These are phyloP conservation scores for Talaromyces verruculosus DNA, from an alignment of 2,329 filamentous ascomycete species.

Conservation along the genomic window DNA sequence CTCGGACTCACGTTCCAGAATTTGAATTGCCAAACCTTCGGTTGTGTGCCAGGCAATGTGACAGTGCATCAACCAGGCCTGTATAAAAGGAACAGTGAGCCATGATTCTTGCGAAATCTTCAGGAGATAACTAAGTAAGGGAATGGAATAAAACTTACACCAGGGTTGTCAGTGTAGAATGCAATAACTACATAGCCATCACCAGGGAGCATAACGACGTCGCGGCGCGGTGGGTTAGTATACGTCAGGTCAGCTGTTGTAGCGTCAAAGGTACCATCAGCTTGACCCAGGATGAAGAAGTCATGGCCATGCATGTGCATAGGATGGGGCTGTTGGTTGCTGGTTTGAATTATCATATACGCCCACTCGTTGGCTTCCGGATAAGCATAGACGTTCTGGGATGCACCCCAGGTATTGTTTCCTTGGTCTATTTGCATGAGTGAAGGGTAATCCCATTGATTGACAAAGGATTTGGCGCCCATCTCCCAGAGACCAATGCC, in stretches of 20 bases:
- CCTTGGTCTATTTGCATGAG: conserved; percentile 25
- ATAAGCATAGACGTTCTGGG: conserved; percentile 28
- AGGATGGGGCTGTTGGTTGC: conserved; percentile 48
- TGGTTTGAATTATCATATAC: conserved; percentile 30
- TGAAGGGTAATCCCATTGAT: conserved; percentile 25
- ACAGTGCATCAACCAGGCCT: conserved; percentile 44
- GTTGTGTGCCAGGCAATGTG: conserved; percentile 38
- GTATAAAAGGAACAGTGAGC: background rate
- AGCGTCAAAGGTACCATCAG: conserved; percentile 39
- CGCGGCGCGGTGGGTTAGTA: conserved; percentile 40
- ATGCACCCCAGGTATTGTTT: conserved; percentile 24
- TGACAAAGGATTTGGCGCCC: conserved; percentile 33
- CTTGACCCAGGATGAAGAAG: conserved; percentile 64
- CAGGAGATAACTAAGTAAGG: background rate
- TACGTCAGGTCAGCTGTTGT: conserved; percentile 25
- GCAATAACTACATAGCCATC: conserved; percentile 43
- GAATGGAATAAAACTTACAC: conserved; percentile 25
- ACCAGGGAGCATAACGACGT: conserved; percentile 40
- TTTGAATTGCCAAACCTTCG: conserved; percentile 30
- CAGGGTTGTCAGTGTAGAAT: conserved; percentile 45
- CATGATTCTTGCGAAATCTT: background rate
- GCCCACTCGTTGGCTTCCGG: conserved; percentile 29
- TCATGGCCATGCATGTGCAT: conserved; percentile 72
- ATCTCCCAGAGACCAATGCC: conserved; percentile 34
- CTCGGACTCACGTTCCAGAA: conserved; percentile 32